A percentile compares a stretch with the other conserved stretches of the same genome.
Conservation (phyloP, 2,329 filamentous ascomycete species). For the Ustulina deusta region DNA sequence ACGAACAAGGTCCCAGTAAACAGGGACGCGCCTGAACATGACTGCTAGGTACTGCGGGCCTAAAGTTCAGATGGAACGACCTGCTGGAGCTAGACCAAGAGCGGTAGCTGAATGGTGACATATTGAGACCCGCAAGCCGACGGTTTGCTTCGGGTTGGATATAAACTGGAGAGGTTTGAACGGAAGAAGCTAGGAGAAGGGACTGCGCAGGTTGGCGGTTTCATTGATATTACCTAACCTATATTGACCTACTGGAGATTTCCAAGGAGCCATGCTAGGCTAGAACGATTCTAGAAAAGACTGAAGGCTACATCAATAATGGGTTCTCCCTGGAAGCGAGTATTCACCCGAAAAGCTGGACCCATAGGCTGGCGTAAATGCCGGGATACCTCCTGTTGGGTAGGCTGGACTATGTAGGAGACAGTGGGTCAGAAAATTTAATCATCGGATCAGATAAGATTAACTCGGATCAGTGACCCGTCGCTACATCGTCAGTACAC, state of each 20-base stretch:
- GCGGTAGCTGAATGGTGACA: conserved; percentile 33
- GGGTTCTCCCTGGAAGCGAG: background rate
- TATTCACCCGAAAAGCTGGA: conserved; percentile 14
- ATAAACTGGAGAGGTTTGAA: background rate
- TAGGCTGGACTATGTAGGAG: background rate
- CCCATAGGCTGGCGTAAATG: conserved; percentile 1
- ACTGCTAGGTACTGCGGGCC: conserved; percentile 15
- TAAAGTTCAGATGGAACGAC: conserved; percentile 3
- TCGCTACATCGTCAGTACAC: conserved; percentile 29
- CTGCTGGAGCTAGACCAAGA: conserved; percentile 28
- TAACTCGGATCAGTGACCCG: conserved; percentile 38
- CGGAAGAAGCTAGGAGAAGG: conserved; percentile 1
- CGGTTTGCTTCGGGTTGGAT: conserved; percentile 6
- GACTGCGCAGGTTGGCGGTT: conserved; percentile 1
- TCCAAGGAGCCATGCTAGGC: background rate
- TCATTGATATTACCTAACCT: conserved; percentile 5
- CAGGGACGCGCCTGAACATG: conserved; percentile 8
- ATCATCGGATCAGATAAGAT: conserved; percentile 53
- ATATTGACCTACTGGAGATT: background rate
- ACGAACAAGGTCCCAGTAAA: conserved; percentile 14
- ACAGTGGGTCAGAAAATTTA: conserved; percentile 46
- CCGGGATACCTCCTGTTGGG: background rate
- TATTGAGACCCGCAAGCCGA: background rate
- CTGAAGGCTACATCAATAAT: conserved; percentile 1
- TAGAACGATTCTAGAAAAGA: background rate